Conservation (phyloP, 805 yeast species). For the Starmerella sp. region DNA sequence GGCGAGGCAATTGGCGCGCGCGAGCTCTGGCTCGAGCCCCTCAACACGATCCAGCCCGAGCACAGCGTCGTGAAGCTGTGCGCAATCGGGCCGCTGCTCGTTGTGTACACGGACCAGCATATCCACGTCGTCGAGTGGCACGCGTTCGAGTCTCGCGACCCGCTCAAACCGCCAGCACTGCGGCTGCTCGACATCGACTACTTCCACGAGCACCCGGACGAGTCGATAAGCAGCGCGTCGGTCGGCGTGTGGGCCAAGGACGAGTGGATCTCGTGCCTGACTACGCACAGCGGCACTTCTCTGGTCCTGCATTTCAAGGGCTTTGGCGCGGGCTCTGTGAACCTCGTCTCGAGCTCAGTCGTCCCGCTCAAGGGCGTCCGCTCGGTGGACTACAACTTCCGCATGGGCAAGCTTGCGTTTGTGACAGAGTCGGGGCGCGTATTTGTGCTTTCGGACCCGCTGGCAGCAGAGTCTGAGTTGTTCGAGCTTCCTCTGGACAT, state of each 20-base stretch:
- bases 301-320: constrained; percentile 1
- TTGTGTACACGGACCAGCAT: constrained; percentile 6
- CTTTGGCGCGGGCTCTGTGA: not conserved
- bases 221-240: not conserved
- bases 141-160: constrained; percentile 26
- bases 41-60: constrained; percentile 15
- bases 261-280: constrained; percentile 3
- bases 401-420: constrained; percentile 34
- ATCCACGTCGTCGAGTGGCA: constrained; percentile 13
- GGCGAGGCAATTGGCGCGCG: constrained; percentile 33
- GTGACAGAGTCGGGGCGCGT: constrained; percentile 19
- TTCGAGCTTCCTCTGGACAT: constrained; percentile 9
- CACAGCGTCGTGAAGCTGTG: constrained; percentile 6
- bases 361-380: constrained; percentile 8
- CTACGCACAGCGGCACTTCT: not conserved
- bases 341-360: not conserved
- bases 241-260: constrained; percentile 1
- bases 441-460: constrained; percentile 1
- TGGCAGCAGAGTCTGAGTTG: not conserved
- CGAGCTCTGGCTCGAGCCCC: constrained; percentile 25
- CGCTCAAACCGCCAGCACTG: constrained; percentile 20
- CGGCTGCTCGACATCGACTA: not conserved
- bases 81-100: constrained; percentile 10
- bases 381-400: constrained; percentile 33
- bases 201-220: not conserved